Base-by-base conservation (phyloP, 352 stramenopile genomes). In the Pythium pyrilobum region DNA sequence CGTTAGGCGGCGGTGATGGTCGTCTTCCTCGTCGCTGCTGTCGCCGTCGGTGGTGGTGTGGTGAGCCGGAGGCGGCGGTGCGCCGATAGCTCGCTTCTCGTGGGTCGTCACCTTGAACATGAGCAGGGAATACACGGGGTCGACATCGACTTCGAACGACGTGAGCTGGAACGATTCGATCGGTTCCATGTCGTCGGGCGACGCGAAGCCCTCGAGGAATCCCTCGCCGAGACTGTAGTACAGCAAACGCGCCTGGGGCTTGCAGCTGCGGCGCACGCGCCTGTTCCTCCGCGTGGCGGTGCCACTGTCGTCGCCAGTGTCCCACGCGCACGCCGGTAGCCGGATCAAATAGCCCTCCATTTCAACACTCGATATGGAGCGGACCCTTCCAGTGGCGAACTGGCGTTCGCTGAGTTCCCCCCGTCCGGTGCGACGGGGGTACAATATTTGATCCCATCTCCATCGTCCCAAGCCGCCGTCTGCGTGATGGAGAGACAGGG, bases 341-440 rank as follows among this genome's bases (percentile, higher is more conserved):
- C 76, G 79, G 28, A 89, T 83, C 61, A 89, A 74, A 59, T 75
- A 89, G 33, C 79, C 76, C 50, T 89, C 79, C 79, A 89, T 89
- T n/a, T n/a, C n/a, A n/a, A n/a, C n/a, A n/a, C n/a, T n/a, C n/a
- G n/a, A n/a, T n/a, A n/a, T 27, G 4, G 24, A 41, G 21, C 23
- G 8, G 28, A 54, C 18, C 1, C 24, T 32, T 48, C 32, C 39
- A 52, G 29, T 34, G 24, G 25, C 27, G 18, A 31, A 59, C 24
- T 51, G 39, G 23, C 18, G 20, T 5, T 8, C 16, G 5, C 21
- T 23, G n/a, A n/a, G n/a, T n/a, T n/a, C n/a, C n/a, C n/a, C n/a
- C n/a, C n/a, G n/a, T n/a, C n/a, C n/a, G n/a, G n/a, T n/a, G n/a
- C n/a, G n/a, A n/a, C n/a, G n/a, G n/a, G n/a, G n/a, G n/a, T n/a